These are phyloP conservation scores for Aspergillus steynii DNA, from an alignment of 495 filamentous ascomycete species.

Conservation along the genomic window DNA sequence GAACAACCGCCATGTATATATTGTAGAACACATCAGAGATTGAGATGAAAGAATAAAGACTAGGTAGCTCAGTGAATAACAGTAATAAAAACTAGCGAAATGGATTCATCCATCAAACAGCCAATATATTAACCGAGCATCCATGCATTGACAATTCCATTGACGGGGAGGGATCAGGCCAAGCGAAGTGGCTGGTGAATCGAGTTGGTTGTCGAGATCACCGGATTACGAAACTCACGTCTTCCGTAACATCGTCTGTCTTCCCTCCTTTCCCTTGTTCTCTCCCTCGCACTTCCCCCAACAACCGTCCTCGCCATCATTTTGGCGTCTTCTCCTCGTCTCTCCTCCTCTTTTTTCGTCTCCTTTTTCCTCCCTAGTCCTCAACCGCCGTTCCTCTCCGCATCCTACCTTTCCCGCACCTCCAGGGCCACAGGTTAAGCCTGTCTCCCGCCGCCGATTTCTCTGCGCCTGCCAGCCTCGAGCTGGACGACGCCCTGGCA, in stretches of 20 bases:
- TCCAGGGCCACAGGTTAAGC: background rate
- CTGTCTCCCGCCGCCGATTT: conserved; percentile 1
- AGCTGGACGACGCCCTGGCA: conserved; percentile 1
- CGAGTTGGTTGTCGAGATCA: background rate
- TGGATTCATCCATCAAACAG: too few species aligned
- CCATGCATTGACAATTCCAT: too few species aligned
- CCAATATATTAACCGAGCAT: too few species aligned
- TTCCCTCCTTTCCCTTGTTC: background rate
- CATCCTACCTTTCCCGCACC: conserved; percentile 1
- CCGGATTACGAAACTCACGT: background rate
- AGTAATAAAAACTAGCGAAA: too few species aligned
- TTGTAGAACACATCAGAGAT: too few species aligned
- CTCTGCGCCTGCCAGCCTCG: conserved; percentile 3
- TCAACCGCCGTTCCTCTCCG: conserved; percentile 1
- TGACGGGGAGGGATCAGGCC: background rate
- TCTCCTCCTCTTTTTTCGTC: background rate
- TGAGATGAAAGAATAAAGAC: too few species aligned
- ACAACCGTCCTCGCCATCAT: background rate
- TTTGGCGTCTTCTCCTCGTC: background rate
- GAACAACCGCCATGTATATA: too few species aligned
- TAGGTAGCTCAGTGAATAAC: too few species aligned
- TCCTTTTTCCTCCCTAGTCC: background rate
- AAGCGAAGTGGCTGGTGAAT: background rate
- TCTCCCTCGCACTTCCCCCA: background rate
- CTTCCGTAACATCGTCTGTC: background rate